Evolutionary conservation across 1,284 basidiomycete genomes (phyloP).

Genomic region (Singerocomus rubriflavus): DNA sequence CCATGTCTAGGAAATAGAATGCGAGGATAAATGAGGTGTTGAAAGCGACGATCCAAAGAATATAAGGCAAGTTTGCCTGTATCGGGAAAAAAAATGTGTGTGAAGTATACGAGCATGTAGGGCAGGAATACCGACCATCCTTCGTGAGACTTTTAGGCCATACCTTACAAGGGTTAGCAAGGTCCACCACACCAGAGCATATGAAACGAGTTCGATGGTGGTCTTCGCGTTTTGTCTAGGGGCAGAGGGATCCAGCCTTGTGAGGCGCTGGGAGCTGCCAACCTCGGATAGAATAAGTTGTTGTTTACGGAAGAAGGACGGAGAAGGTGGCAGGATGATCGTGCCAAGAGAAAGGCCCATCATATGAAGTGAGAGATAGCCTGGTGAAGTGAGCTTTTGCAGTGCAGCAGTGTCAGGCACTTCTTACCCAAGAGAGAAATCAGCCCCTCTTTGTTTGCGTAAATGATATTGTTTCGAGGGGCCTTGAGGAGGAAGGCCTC

Average conservation of each 20-base stretch:
- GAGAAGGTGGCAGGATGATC: constrained; percentile 75
- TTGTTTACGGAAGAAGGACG: constrained; percentile 62
- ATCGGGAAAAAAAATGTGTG: neutral
- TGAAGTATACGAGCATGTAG: neutral
- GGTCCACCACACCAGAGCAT: constrained; percentile 78
- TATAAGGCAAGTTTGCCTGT: constrained; percentile 86
- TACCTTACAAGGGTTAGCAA: constrained; percentile 45
- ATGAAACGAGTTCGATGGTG: constrained; percentile 73
- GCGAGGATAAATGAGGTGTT: constrained; percentile 84
- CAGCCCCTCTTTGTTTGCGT: constrained; percentile 92
- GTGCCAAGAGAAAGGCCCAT: constrained; percentile 84
- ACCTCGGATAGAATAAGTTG: constrained; percentile 24
- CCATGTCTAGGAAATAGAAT: constrained; percentile 76
- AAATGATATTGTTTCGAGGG: constrained; percentile 60
- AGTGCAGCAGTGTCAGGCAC: neutral
- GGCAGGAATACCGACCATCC: constrained; percentile 56
- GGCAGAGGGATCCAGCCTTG: constrained; percentile 20
- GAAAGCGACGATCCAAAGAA: constrained; percentile 88
- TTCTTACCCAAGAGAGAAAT: constrained; percentile 69
- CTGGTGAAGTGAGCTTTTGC: constrained; percentile 37
- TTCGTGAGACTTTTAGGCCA: constrained; percentile 61
- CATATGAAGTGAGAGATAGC: constrained; percentile 89
- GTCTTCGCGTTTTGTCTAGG: constrained; percentile 65
- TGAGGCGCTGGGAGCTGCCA: constrained; percentile 6
- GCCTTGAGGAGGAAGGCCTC: constrained; percentile 64